Evolutionary conservation across 768 basidiomycete genomes (phyloP).

Genomic region (Lentinus tigrinus): DNA sequence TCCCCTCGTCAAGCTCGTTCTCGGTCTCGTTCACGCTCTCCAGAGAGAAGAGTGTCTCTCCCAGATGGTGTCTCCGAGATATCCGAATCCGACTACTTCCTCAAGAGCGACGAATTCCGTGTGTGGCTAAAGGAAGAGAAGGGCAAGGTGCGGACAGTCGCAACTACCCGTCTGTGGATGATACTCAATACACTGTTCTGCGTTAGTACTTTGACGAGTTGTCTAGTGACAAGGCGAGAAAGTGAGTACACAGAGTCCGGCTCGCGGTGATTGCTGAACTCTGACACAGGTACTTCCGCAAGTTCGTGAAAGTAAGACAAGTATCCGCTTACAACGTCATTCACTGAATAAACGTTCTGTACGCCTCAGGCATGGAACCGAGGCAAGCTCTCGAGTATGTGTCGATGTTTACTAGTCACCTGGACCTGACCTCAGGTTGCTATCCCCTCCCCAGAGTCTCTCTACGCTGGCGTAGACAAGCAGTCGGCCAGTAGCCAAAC

Average conservation of each 20-base stretch:
- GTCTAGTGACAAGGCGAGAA: constrained; percentile 77
- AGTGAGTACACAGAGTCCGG: constrained; percentile 39
- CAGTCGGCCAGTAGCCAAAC: constrained; percentile 68
- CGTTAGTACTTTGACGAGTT: constrained; percentile 83
- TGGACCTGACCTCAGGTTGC: background rate
- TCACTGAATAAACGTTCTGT: background rate
- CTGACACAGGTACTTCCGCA: constrained; percentile 76
- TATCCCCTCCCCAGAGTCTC: constrained; percentile 37
- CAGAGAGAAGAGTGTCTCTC: constrained; percentile 42
- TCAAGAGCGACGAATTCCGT: constrained; percentile 84
- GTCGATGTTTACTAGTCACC: background rate
- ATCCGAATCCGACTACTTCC: constrained; percentile 84
- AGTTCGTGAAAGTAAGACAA: constrained; percentile 75
- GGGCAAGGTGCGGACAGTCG: constrained; percentile 44
- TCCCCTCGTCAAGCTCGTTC: constrained; percentile 20
- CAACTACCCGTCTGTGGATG: constrained; percentile 14
- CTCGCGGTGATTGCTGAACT: constrained; percentile 30
- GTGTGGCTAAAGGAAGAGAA: constrained; percentile 81
- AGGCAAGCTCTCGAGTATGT: constrained; percentile 66
- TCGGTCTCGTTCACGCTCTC: constrained; percentile 41
- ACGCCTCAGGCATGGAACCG: constrained; percentile 71
- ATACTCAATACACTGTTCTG: background rate
- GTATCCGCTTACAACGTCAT: background rate
- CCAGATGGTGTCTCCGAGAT: constrained; percentile 63
- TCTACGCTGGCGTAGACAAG: constrained; percentile 64